Percentiles rank a stretch among this genome's conserved stretches.
phyloP scores from a whole-genome alignment of 2,329 filamentous ascomycete species.

The Botryotinia globosa region DNA sequence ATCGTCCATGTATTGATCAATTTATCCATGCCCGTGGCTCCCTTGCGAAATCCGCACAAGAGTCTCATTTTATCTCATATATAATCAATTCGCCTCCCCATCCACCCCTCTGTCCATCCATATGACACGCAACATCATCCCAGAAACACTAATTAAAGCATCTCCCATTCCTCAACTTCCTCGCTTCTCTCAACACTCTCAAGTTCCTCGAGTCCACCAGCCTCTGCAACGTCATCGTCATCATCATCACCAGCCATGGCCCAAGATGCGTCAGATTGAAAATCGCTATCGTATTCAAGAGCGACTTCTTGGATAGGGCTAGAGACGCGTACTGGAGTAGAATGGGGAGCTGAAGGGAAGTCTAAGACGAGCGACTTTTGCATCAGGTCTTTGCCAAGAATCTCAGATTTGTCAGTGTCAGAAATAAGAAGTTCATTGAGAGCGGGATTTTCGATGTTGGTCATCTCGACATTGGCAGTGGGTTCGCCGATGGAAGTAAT shows the following conservation, averaged over 20 bases:
- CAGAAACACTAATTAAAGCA: background rate
- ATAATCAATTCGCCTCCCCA: background rate
- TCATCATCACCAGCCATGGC: background rate
- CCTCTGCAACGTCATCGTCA: background rate
- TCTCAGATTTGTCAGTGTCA: background rate
- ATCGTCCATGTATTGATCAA: background rate
- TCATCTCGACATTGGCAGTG: background rate
- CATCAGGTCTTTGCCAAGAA: background rate
- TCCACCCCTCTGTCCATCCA: background rate
- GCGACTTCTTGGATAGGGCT: background rate
- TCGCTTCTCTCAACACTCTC: background rate
- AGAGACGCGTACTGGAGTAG: background rate
- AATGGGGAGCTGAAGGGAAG: background rate
- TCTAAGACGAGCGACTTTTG: background rate
- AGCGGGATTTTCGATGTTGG: background rate
- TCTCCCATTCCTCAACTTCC: background rate
- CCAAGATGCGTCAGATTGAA: background rate
- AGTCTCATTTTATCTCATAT: fast-evolving
- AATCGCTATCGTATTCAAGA: background rate
- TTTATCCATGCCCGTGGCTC: background rate
- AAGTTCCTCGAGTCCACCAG: fast-evolving
- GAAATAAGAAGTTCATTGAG: background rate
- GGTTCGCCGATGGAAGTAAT: background rate
- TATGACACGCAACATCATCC: background rate
- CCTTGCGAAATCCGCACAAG: fast-evolving